Base-by-base conservation (phyloP, 176 grass and related monocot genomes). In the Lolium perenne region DNA sequence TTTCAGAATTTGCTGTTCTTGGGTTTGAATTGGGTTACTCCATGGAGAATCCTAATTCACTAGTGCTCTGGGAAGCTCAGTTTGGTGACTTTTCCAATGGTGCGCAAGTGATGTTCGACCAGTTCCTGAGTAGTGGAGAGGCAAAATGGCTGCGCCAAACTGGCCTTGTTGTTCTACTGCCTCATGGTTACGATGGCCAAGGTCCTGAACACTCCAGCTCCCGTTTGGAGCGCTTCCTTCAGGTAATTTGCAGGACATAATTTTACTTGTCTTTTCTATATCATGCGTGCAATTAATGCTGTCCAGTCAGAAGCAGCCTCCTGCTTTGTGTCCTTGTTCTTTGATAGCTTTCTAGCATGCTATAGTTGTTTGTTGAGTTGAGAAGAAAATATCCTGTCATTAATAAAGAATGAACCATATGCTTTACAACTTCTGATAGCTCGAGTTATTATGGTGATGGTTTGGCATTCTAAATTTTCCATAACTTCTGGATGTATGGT, bases 1-100 rank as follows among this genome's bases (percentile, higher is more conserved):
- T 98, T 78, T 98, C 95, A 82, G 95, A 98, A 71, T 98, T 98
- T 91, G 95, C 95, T 85, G 95, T 98, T 75, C 86, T 98, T 87
- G 95, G 95, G 43, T 98, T 94, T 90, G 95, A 98, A 83, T 79
- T 95, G 93, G 95, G 95, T 71, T 98, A 98, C 81, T 95, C 91
- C 18, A 98, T 98, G 95, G 95, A 98, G 83, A 98, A 98, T 82
- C 95, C 95, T 38, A 98, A 98, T 87, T 98, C 95, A 55, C 80
- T 95, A 71, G 90, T 98, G 15, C 83, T 98, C 64, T 98, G 95
- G 95, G 95, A 98, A 89, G 95, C 93, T 80, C 95, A 98, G 60
- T 98, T 98, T 83, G 95, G 95, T 48, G 95, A 98, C 78, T 98
- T 98, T 18, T 11, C 95, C 53, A 98, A 98, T 84, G 95, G 95